Evolutionary conservation across 2,329 filamentous ascomycete genomes (phyloP).

Genomic region (Clarireedia homoeocarpa): DNA sequence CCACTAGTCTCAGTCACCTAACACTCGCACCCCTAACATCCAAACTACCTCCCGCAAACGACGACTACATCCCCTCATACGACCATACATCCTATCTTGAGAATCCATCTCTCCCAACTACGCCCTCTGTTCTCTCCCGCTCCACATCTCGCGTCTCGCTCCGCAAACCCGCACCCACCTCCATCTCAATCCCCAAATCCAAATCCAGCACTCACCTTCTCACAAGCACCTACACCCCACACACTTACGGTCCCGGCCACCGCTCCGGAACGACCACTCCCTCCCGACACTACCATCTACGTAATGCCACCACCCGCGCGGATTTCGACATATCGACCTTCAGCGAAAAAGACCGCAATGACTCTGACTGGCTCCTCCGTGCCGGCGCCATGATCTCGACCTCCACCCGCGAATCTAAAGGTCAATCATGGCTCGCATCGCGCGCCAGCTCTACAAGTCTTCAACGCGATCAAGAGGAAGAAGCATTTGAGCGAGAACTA

Average conservation of each 20-base stretch:
- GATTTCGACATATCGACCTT: conserved; percentile 23
- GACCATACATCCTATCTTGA: conserved; percentile 48
- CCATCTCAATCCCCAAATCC: conserved; percentile 43
- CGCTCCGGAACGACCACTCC: conserved; percentile 25
- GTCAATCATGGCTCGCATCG: conserved; percentile 60
- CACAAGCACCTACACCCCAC: conserved; percentile 12
- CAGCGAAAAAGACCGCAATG: conserved; percentile 33
- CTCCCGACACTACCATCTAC: conserved; percentile 1
- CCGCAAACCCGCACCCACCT: conserved; percentile 25
- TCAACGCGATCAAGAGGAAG: conserved; percentile 44
- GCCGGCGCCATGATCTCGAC: conserved; percentile 54
- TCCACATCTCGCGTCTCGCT: conserved; percentile 45
- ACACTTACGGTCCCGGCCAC: conserved; percentile 14
- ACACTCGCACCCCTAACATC: conserved; percentile 57
- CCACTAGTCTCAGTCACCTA: conserved; percentile 51
- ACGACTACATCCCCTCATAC: conserved; percentile 35
- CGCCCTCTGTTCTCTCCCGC: conserved; percentile 53
- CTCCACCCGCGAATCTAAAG: conserved; percentile 58
- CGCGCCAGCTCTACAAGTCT: conserved; percentile 58
- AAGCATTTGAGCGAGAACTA: conserved; percentile 44
- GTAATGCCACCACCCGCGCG: conserved; percentile 20
- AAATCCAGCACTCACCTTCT: conserved; percentile 53
- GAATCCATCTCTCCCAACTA: conserved; percentile 55
- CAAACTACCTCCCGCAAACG: conserved; percentile 50
- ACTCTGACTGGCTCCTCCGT: conserved; percentile 59